Evolutionary conservation across 352 stramenopile species (phyloP), one percentile per base, ranked within the genome.

Genomic region (Globisporangium spiculum): DNA sequence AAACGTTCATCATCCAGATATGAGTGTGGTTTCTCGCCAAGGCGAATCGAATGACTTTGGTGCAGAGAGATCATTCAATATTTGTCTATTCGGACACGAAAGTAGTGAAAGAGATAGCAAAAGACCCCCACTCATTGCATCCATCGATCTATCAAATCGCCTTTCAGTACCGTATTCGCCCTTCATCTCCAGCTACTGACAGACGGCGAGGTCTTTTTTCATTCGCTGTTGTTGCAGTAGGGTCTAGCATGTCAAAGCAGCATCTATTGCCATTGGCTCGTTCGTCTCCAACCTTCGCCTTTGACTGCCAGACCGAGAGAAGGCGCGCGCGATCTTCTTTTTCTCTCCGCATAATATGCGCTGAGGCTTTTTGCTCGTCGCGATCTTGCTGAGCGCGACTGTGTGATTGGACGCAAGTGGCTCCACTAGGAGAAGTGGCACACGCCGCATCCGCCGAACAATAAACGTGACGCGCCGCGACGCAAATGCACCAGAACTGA

Each of bases 391-490:
- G 10, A 22, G 44, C 44, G 44, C 9, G 18, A 52, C 18, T 52
- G 44, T 52, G 9, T 22, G 44, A 52, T 24, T 52, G 44, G 44
- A 52, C 44, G 18, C 44, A 52, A 52, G 44, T 52, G 44, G 5
- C 44, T 52, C 44, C 44, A 50, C 3, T 1, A 48, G 1, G 41
- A 48, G 41, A 48, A 48, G 41, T 16, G 16, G 4, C 10, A 4
- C 44, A 36, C 4, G 34, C 34, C 10, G 34, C 34, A 22, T n/a
- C 36, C 4, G 7, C 27, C 59, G 70, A 81, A 71, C 54, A 57
- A 50, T 8, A 22, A 20, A 41, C 67, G 68, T 82, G 75, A 82
- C 75, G 73, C 73, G 66, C 71, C 46, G 63, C 73, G 75, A 82
- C 75, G 63, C 63, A 63, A 54, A 53, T 46, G 44, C 60, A 58